Percentiles rank a stretch among this genome's conserved stretches.
phyloP scores from a whole-genome alignment of 2,329 filamentous ascomycete genomes.

The Massarina eburnea region DNA sequence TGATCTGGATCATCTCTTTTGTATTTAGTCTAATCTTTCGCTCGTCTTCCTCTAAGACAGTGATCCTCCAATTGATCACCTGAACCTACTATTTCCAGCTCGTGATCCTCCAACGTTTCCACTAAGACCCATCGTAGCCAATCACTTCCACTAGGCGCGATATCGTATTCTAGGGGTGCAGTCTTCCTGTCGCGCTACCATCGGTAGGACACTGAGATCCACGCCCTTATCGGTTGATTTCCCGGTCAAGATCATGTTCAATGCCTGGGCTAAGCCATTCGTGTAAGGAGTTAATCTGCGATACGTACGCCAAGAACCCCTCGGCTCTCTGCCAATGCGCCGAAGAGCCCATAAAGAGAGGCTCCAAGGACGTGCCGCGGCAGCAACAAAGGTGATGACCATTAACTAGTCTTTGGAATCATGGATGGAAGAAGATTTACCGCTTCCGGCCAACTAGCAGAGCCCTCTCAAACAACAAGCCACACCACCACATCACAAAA shows the following conservation, averaged over 20 bases:
- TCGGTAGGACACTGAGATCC: background rate
- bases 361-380: conserved; percentile 15
- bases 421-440: background rate
- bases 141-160: background rate
- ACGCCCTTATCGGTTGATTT: conserved; percentile 5
- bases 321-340: conserved; percentile 9
- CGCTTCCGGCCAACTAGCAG: conserved; percentile 13
- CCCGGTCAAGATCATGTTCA: conserved; percentile 10
- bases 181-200: background rate
- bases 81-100: too few species aligned
- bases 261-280: conserved; percentile 7
- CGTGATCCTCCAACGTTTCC: too few species aligned
- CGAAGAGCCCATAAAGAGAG: conserved; percentile 8
- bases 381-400: conserved; percentile 7
- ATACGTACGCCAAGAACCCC: conserved; percentile 11
- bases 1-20: too few species aligned
- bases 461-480: conserved; percentile 10
- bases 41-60: too few species aligned
- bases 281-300: background rate
- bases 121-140: background rate
- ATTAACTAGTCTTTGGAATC: conserved; percentile 1
- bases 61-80: too few species aligned
- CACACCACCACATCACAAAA: conserved; percentile 5
- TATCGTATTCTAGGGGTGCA: background rate
- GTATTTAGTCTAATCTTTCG: too few species aligned